phyloP scores from a whole-genome alignment of 495 filamentous ascomycete genomes.

The Aspergillus affinis region DNA sequence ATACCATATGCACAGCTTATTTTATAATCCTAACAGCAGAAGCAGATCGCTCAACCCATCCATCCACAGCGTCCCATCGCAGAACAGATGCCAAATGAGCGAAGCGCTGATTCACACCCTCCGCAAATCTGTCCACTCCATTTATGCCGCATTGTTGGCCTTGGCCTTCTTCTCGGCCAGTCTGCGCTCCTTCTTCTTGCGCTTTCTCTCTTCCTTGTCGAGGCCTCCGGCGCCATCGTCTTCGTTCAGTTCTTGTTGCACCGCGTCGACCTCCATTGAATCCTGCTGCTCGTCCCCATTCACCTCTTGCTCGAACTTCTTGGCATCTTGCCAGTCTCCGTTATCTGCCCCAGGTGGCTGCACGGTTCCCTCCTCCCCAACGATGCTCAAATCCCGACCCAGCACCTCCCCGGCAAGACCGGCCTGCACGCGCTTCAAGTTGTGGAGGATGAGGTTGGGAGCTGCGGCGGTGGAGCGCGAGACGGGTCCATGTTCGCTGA shows the following conservation, averaged over 20 bases:
- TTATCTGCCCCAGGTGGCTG: neutral
- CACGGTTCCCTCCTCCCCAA: slow-evolving; percentile 18
- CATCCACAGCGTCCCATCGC: neutral
- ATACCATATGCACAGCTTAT: slow-evolving; percentile 9
- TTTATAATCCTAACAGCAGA: slow-evolving; percentile 3
- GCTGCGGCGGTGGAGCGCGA: slow-evolving; percentile 52
- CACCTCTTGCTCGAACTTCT: slow-evolving; percentile 46
- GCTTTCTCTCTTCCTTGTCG: slow-evolving; percentile 52
- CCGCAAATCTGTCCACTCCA: slow-evolving; percentile 6
- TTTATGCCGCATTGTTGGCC: slow-evolving; percentile 25
- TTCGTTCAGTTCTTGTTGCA: slow-evolving; percentile 19
- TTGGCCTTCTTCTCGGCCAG: slow-evolving; percentile 46
- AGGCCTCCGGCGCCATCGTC: slow-evolving; percentile 15
- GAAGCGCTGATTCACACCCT: too few species aligned
- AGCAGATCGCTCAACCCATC: neutral
- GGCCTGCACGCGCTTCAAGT: slow-evolving; percentile 64
- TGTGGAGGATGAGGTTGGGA: slow-evolving; percentile 60
- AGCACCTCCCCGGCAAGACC: slow-evolving; percentile 61
- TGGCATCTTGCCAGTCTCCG: slow-evolving; percentile 52
- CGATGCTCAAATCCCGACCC: slow-evolving; percentile 46
- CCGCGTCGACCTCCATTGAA: slow-evolving; percentile 29
- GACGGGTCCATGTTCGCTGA: slow-evolving; percentile 60
- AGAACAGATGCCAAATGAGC: neutral
- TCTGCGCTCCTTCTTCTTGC: slow-evolving; percentile 51
- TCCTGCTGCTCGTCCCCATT: slow-evolving; percentile 33